phyloP scores from a whole-genome alignment of 192 early-diverging fungal species.

The Pilobolus umbonatus region DNA sequence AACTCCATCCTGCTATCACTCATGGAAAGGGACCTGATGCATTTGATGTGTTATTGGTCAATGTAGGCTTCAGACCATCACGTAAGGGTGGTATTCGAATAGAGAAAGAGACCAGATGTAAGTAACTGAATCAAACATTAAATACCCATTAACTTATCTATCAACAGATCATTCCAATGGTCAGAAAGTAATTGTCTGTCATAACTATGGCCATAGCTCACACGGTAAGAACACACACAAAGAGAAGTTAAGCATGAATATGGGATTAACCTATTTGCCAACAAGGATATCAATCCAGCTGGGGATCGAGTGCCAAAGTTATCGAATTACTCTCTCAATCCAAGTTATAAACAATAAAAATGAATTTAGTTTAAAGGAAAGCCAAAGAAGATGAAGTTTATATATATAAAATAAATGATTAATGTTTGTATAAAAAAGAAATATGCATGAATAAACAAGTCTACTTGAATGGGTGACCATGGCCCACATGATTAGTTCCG shows the following conservation, averaged over 20 bases:
- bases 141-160: neutral
- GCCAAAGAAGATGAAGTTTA: no score
- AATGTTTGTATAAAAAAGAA: neutral
- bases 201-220: constrained; percentile 26
- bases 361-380: no score
- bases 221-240: constrained; percentile 9
- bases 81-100: constrained; percentile 51
- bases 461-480: neutral
- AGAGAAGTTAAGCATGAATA: neutral
- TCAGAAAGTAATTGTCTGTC: constrained; percentile 11
- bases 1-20: constrained; percentile 45
- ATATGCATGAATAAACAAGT: neutral
- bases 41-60: constrained; percentile 45
- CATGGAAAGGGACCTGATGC: constrained; percentile 36
- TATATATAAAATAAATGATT: no score
- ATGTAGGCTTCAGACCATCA: constrained; percentile 58
- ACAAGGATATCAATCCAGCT: constrained; percentile 27
- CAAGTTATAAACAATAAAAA: constrained; percentile 19
- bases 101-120: constrained; percentile 51
- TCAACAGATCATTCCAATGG: constrained; percentile 13
- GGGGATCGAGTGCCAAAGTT: constrained; percentile 18
- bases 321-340: constrained; percentile 13
- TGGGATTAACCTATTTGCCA: neutral
- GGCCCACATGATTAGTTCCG: neutral
- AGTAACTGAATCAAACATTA: neutral